Percentiles rank a stretch among this genome's conserved stretches.
These are phyloP conservation scores for Tulasnella sp. DNA, from an alignment of 768 basidiomycete species.

Conservation along the genomic window DNA sequence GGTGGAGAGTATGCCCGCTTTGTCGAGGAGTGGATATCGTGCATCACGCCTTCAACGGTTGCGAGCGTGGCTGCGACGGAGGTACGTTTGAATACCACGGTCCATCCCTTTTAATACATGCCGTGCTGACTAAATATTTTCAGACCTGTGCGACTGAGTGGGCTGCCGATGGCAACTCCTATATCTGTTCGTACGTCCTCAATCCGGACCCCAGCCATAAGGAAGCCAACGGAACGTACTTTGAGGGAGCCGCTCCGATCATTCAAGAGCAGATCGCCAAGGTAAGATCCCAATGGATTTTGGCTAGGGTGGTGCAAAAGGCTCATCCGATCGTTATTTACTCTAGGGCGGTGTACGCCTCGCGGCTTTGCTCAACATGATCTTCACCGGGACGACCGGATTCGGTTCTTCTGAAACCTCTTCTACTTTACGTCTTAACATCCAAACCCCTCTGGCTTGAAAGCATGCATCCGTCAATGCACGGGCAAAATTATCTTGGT, in stretches of 20 bases:
- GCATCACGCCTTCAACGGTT: neutral
- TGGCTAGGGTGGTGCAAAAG: neutral
- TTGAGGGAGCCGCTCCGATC: neutral
- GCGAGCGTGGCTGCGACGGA: neutral
- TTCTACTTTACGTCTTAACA: too few species aligned
- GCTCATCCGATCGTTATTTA: too few species aligned
- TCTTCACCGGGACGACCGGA: neutral
- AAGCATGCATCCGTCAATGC: too few species aligned
- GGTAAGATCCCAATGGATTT: neutral
- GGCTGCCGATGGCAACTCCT: constrained; percentile 7
- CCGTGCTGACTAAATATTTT: too few species aligned
- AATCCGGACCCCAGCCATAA: neutral
- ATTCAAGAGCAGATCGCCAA: constrained; percentile 13
- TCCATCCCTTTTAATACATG: neutral
- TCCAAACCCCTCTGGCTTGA: too few species aligned
- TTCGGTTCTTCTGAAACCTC: too few species aligned
- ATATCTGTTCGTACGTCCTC: constrained; percentile 7
- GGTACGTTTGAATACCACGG: too few species aligned
- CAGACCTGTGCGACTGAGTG: neutral
- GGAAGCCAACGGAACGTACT: constrained; percentile 1
- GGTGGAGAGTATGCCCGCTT: neutral
- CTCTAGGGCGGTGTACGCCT: constrained; percentile 1
- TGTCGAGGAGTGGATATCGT: constrained; percentile 1
- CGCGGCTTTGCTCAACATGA: constrained; percentile 5
- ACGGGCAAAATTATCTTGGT: too few species aligned